Evolutionary conservation across 1,284 basidiomycete species (phyloP).

Genomic region (Pisolithus thermaeus): DNA sequence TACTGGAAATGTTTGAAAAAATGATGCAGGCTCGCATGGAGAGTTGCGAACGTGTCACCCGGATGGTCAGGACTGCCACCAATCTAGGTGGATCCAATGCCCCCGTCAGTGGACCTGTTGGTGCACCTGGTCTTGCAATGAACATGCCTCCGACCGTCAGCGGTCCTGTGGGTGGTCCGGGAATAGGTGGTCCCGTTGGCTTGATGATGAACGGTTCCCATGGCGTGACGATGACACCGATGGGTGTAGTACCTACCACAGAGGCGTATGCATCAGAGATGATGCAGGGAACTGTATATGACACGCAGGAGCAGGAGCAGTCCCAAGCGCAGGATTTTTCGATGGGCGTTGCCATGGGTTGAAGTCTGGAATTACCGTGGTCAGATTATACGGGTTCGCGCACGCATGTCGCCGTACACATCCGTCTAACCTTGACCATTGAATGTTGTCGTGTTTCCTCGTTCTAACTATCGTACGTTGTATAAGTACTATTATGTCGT

Average conservation of each 20-base stretch:
- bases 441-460: background rate
- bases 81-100: conserved; percentile 15
- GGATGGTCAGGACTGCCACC: conserved; percentile 49
- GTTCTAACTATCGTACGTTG: conserved; percentile 4
- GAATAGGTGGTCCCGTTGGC: conserved; percentile 15
- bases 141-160: background rate
- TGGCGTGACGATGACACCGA: background rate
- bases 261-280: background rate
- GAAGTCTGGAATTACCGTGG: background rate
- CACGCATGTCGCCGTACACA: background rate
- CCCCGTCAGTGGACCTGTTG: conserved; percentile 8
- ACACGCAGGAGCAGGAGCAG: conserved; percentile 4
- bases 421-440: background rate
- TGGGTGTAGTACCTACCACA: background rate
- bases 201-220: background rate
- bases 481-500: no score
- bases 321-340: conserved; percentile 19
- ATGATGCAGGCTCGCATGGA: conserved; percentile 71
- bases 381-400: no score
- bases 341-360: conserved; percentile 13
- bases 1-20: conserved; percentile 62
- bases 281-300: conserved; percentile 8
- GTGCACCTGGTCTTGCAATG: conserved; percentile 1
- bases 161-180: conserved; percentile 24
- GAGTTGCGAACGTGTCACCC: conserved; percentile 60